Evolutionary conservation across 2,329 filamentous ascomycete genomes (phyloP).

Genomic region (Botrytis paeoniae): DNA sequence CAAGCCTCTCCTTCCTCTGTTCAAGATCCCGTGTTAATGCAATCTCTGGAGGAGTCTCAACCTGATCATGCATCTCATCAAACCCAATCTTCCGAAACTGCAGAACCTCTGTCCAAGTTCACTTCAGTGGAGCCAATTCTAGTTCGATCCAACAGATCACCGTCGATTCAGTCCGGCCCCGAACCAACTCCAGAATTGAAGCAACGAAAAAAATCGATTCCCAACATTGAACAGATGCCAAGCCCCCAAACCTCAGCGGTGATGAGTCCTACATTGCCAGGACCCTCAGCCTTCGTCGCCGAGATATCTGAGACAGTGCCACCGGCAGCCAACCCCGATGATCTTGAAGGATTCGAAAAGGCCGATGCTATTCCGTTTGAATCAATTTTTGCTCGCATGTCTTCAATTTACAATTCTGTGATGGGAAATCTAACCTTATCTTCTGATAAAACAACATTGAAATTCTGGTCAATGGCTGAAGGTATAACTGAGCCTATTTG

Average conservation of each 20-base stretch:
- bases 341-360: slow-evolving; percentile 12
- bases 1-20: neutral
- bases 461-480: slow-evolving; percentile 28
- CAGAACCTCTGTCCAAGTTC: neutral
- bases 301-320: neutral
- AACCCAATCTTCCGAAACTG: neutral
- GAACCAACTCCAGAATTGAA: neutral
- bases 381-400: slow-evolving; percentile 24
- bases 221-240: neutral
- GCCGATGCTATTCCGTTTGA: slow-evolving; percentile 25
- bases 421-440: slow-evolving; percentile 35
- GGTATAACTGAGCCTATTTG: slow-evolving; percentile 22
- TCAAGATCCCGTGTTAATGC: neutral
- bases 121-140: neutral
- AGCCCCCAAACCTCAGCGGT: neutral
- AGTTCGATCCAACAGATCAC: neutral
- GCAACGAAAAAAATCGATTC: neutral
- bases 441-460: slow-evolving; percentile 26
- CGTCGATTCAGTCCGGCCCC: neutral
- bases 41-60: neutral
- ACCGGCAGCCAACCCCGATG: neutral
- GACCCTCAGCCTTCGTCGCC: neutral
- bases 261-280: neutral
- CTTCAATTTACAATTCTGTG: slow-evolving; percentile 26
- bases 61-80: neutral